Conservation (phyloP, 306 rosid genomes). For the Albizia julibrissin region DNA sequence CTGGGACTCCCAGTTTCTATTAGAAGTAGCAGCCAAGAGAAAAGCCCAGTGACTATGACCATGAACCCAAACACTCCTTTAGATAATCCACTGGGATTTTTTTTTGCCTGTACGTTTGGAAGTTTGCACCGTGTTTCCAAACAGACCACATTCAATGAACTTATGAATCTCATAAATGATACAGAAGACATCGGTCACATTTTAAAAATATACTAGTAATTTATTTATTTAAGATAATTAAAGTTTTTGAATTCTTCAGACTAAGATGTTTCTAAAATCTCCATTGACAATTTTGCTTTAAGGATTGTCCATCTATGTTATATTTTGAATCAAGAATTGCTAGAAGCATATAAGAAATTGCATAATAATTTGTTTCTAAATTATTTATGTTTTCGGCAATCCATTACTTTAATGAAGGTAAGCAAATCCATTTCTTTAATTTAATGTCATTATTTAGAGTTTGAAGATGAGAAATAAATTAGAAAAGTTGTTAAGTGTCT, state of each 20-base stretch:
- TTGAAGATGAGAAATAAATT: not conserved
- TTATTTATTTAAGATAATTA: too few species aligned
- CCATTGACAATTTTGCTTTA: not conserved
- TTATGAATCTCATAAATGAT: not conserved
- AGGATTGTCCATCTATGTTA: not conserved
- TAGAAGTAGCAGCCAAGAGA: too few species aligned
- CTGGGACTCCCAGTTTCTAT: too few species aligned
- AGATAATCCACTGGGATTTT: too few species aligned
- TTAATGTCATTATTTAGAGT: not conserved
- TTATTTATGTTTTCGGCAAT: not conserved
- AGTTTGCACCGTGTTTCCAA: too few species aligned
- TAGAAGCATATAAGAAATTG: not conserved
- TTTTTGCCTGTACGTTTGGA: too few species aligned
- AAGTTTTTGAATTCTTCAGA: not conserved
- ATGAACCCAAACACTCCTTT: too few species aligned
- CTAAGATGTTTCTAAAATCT: not conserved
- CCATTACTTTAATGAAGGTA: not conserved
- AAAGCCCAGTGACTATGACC: too few species aligned
- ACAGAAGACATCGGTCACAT: not conserved
- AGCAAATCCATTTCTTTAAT: too few species aligned
- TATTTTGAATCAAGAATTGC: not conserved
- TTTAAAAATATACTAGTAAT: not conserved
- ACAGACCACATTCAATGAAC: not conserved
- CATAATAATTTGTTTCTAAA: not conserved
- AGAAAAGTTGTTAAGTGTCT: not conserved